These are phyloP conservation scores for Penicillium cinerascens DNA, from an alignment of 495 filamentous ascomycete species.

Conservation along the genomic window DNA sequence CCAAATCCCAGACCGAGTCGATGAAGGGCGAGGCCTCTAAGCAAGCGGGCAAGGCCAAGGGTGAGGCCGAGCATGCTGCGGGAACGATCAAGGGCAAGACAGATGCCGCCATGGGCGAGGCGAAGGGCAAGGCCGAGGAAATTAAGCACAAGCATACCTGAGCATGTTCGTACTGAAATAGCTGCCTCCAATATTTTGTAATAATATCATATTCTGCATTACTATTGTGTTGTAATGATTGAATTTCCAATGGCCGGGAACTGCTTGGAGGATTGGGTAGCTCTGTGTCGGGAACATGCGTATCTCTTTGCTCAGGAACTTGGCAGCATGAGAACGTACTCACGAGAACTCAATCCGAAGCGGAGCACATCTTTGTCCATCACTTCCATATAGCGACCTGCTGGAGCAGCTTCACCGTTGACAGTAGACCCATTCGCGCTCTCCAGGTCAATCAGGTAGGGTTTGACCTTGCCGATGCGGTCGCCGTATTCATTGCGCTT, in stretches of 20 bases:
- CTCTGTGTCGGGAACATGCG: not conserved
- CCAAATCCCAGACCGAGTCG: conserved; percentile 31
- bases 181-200: not conserved
- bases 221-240: not conserved
- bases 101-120: conserved; percentile 23
- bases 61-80: conserved; percentile 36
- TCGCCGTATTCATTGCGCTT: conserved; percentile 85
- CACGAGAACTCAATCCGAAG: conserved; percentile 83
- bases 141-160: conserved; percentile 28
- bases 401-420: conserved; percentile 69
- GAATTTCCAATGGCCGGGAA: not conserved
- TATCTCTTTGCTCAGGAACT: not conserved
- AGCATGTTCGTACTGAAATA: not conserved
- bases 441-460: conserved; percentile 90
- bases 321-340: conserved; percentile 78
- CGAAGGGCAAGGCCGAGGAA: conserved; percentile 41
- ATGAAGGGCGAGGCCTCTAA: conserved; percentile 42
- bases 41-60: conserved; percentile 33
- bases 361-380: conserved; percentile 82
- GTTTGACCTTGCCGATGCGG: conserved; percentile 73
- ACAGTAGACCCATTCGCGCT: conserved; percentile 88
- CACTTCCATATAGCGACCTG: conserved; percentile 78
- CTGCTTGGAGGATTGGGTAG: not conserved
- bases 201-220: not conserved
- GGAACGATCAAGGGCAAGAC: conserved; percentile 42